Percentiles rank a stretch among this genome's conserved stretches.
phyloP scores from a whole-genome alignment of 768 basidiomycete genomes.

The Trametes punicea region DNA sequence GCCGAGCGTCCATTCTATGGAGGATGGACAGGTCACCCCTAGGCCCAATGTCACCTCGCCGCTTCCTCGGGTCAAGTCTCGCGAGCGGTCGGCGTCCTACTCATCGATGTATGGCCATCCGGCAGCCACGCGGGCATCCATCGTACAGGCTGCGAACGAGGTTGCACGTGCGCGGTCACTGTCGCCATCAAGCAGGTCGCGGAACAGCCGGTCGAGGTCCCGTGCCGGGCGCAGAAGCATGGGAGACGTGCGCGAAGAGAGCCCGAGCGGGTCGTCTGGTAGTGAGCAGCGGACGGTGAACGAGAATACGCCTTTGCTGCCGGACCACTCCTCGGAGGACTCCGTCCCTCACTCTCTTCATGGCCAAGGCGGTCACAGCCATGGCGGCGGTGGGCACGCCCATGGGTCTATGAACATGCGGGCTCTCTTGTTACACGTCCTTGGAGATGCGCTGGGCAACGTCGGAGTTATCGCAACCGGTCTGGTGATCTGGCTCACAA shows the following conservation, averaged over 20 bases:
- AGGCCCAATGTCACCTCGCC: conserved; percentile 25
- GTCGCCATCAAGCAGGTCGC: conserved; percentile 24
- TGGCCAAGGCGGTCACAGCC: conserved; percentile 4
- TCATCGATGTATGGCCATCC: conserved; percentile 74
- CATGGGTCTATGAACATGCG: conserved; percentile 91
- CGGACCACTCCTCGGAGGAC: conserved; percentile 7
- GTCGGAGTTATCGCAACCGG: conserved; percentile 97
- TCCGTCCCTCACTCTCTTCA: conserved; percentile 15
- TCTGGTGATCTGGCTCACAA: conserved; percentile 87
- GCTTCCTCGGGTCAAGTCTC: conserved; percentile 37
- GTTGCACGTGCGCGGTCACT: conserved; percentile 58
- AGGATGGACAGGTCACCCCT: conserved; percentile 20
- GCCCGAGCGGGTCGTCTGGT: conserved; percentile 2
- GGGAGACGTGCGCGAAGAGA: conserved; percentile 8
- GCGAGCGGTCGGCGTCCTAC: conserved; percentile 42
- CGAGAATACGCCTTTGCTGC: conserved; percentile 26
- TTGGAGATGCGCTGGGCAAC: conserved; percentile 97
- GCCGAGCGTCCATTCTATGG: conserved; percentile 34
- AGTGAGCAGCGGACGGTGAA: conserved; percentile 7
- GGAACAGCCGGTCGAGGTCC: conserved; percentile 23
- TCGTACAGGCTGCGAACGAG: conserved; percentile 82
- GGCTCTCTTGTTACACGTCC: conserved; percentile 90
- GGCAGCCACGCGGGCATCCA: conserved; percentile 64
- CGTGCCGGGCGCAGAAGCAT: conserved; percentile 17
- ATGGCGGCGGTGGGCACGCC: conserved; percentile 20